Percentiles rank a stretch among this genome's conserved stretches.
These are phyloP conservation scores for Amphirosellinia nigrospora DNA, from an alignment of 495 filamentous ascomycete species.

Conservation along the genomic window DNA sequence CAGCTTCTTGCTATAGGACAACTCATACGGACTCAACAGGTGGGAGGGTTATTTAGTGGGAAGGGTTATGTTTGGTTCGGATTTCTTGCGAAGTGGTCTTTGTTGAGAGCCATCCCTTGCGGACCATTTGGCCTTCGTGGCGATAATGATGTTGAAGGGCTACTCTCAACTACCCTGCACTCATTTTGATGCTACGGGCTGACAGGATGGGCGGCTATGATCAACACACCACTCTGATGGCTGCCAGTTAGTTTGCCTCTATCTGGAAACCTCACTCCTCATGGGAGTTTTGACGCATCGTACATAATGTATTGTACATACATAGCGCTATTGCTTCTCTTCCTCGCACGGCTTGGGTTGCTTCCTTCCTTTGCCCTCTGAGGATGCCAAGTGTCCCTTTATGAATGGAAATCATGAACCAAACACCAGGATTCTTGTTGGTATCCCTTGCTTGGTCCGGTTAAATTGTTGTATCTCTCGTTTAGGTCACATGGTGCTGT, in stretches of 20 bases:
- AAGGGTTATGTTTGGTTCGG: constrained; percentile 6
- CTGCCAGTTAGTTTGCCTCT: constrained; percentile 10
- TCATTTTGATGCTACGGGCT: constrained; percentile 18
- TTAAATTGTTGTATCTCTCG: not conserved
- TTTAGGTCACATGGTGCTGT: not conserved
- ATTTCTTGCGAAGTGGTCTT: not conserved
- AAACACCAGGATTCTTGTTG: not conserved
- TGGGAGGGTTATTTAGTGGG: constrained; percentile 9
- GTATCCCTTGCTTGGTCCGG: not conserved
- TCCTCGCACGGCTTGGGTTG: not conserved
- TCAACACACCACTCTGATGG: constrained; percentile 18
- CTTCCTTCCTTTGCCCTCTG: not conserved
- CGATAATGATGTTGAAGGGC: not conserved
- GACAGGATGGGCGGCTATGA: not conserved
- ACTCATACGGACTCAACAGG: constrained; percentile 9
- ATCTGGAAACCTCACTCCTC: constrained; percentile 23
- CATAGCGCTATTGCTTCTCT: constrained; percentile 10
- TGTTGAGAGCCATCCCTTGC: not conserved
- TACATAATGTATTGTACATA: constrained; percentile 18
- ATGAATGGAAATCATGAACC: constrained; percentile 27
- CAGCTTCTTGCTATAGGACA: constrained; percentile 6
- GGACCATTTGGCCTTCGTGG: not conserved
- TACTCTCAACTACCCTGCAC: constrained; percentile 13
- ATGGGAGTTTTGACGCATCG: constrained; percentile 10
- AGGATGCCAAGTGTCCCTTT: constrained; percentile 6